Evolutionary conservation across 1,139 yeast genomes (phyloP).

Genomic region (Yamadazyma conglobata): DNA sequence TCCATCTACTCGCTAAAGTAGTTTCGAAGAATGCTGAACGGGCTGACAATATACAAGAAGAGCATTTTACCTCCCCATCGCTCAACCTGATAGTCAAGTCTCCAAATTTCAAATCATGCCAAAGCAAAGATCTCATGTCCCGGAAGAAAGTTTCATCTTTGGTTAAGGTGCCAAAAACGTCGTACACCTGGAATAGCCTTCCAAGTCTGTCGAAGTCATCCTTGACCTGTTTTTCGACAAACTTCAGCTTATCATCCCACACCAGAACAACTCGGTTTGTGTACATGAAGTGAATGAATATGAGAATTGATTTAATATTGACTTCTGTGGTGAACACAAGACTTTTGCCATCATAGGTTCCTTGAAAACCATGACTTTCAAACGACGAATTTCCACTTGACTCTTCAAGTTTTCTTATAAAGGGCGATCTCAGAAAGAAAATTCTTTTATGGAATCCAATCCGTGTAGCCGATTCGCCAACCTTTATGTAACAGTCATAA

Average conservation of each 20-base stretch:
- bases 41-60: constrained; percentile 49
- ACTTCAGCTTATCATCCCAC: constrained; percentile 24
- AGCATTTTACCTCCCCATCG: constrained; percentile 42
- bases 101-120: constrained; percentile 14
- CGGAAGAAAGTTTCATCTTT: constrained; percentile 13
- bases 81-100: constrained; percentile 26
- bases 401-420: constrained; percentile 22
- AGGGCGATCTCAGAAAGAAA: constrained; percentile 25
- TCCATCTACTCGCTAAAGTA: constrained; percentile 56
- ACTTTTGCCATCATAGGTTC: constrained; percentile 17
- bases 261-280: constrained; percentile 24
- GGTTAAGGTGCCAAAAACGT: constrained; percentile 15
- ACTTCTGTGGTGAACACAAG: constrained; percentile 19
- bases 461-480: constrained; percentile 16
- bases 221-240: constrained; percentile 18
- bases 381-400: constrained; percentile 16
- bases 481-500: constrained; percentile 15
- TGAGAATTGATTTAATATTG: constrained; percentile 25
- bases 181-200: constrained; percentile 18
- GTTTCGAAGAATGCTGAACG: constrained; percentile 68
- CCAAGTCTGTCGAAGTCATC: constrained; percentile 19
- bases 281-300: constrained; percentile 34
- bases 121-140: constrained; percentile 15
- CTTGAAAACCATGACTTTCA: constrained; percentile 20
- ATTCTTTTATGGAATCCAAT: constrained; percentile 33